Conservation (phyloP, 1,139 yeast genomes). For the Candida albicans region DNA sequence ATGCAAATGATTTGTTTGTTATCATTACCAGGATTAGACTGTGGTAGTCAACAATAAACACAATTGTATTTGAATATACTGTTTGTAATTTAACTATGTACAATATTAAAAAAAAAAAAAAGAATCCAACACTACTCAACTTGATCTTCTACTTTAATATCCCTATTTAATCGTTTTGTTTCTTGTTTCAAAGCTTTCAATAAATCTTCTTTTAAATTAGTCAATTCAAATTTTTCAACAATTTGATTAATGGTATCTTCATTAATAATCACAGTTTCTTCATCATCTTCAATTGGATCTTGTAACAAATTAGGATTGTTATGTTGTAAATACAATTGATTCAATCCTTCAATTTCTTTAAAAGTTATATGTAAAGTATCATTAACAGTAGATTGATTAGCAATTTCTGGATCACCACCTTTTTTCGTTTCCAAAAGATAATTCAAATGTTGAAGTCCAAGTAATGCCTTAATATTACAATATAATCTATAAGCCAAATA, state of each 20-base stretch:
- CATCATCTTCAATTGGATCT: slow-evolving; percentile 20
- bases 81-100: too few species aligned
- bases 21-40: too few species aligned
- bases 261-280: slow-evolving; percentile 33
- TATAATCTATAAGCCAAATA: slow-evolving; percentile 80
- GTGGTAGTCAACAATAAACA: too few species aligned
- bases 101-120: too few species aligned
- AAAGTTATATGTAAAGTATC: slow-evolving; percentile 30
- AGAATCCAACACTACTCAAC: slow-evolving; percentile 14
- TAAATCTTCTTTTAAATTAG: slow-evolving; percentile 40
- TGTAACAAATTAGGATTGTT: slow-evolving; percentile 10
- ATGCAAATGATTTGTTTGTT: not conserved
- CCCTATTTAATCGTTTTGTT: slow-evolving; percentile 24
- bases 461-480: slow-evolving; percentile 77
- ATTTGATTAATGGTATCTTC: slow-evolving; percentile 33
- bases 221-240: slow-evolving; percentile 29
- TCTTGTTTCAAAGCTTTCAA: slow-evolving; percentile 52
- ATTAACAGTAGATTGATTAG: slow-evolving; percentile 10
- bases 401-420: slow-evolving; percentile 13
- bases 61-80: too few species aligned
- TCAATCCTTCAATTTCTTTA: slow-evolving; percentile 19
- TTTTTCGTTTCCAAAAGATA: slow-evolving; percentile 41
- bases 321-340: slow-evolving; percentile 17
- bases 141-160: slow-evolving; percentile 20
- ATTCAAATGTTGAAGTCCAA: slow-evolving; percentile 71